These are phyloP conservation scores for Lophiostoma macrostomum DNA, from an alignment of 495 filamentous ascomycete species.

Conservation along the genomic window DNA sequence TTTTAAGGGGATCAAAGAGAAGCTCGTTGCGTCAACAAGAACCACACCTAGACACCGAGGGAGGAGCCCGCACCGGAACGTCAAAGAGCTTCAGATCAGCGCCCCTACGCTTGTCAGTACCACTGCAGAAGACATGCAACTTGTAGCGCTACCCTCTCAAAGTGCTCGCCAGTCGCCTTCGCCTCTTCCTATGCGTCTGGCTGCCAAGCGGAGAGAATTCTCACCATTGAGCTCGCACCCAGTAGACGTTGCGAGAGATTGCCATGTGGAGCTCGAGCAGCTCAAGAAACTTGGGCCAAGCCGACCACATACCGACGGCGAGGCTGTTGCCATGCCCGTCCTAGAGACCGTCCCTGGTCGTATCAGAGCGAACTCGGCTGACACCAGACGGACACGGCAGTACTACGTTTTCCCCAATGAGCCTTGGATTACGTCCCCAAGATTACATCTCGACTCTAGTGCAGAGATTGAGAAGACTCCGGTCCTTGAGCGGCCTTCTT, in stretches of 20 bases:
- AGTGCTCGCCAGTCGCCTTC: background rate
- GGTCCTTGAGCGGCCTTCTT: background rate
- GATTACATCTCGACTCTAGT: background rate
- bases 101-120: slow-evolving; percentile 22
- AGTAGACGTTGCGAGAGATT: slow-evolving; percentile 10
- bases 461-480: slow-evolving; percentile 3
- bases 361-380: slow-evolving; percentile 17
- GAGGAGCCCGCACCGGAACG: slow-evolving; percentile 4
- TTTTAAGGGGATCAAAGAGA: slow-evolving; percentile 16
- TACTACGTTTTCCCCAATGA: slow-evolving; percentile 17
- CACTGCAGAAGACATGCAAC: slow-evolving; percentile 22
- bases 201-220: slow-evolving; percentile 9
- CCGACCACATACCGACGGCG: slow-evolving; percentile 2
- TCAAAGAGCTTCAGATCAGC: slow-evolving; percentile 22
- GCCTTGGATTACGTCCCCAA: slow-evolving; percentile 16
- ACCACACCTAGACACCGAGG: slow-evolving; percentile 5
- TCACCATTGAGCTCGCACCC: slow-evolving; percentile 26
- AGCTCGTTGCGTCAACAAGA: slow-evolving; percentile 5
- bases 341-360: background rate
- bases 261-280: slow-evolving; percentile 16
- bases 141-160: slow-evolving; percentile 18
- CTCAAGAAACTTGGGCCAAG: no score
- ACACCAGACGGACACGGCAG: slow-evolving; percentile 17
- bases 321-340: background rate
- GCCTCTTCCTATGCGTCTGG: background rate